These are phyloP conservation scores for Phaeosphaeriaceae sp. DNA, from an alignment of 2,329 filamentous ascomycete genomes.

Conservation along the genomic window DNA sequence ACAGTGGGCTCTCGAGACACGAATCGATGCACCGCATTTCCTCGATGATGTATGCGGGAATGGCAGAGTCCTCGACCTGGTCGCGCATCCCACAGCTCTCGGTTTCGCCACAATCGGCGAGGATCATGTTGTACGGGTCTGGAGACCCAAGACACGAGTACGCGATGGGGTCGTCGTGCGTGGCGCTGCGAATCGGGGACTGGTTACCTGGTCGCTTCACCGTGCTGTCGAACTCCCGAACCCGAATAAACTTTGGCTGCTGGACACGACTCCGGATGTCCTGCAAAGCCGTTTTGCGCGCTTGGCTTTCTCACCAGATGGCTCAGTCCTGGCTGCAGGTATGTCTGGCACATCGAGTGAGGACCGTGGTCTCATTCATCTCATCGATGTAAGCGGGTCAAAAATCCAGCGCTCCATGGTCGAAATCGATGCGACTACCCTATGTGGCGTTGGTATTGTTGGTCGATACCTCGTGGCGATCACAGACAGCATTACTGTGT, in stretches of 20 bases:
- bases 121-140: constrained; percentile 79
- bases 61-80: constrained; percentile 73
- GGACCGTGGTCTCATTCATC: constrained; percentile 70
- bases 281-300: constrained; percentile 62
- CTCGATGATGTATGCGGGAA: constrained; percentile 56
- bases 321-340: constrained; percentile 44
- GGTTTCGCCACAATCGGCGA: constrained; percentile 86
- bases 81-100: constrained; percentile 70
- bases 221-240: constrained; percentile 55
- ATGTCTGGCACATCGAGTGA: constrained; percentile 43
- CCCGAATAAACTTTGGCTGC: constrained; percentile 37
- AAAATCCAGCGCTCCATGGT: constrained; percentile 70
- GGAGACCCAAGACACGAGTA: constrained; percentile 76
- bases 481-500: constrained; percentile 76
- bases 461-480: constrained; percentile 77
- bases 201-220: constrained; percentile 78
- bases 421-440: constrained; percentile 69
- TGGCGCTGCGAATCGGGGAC: constrained; percentile 57
- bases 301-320: constrained; percentile 71
- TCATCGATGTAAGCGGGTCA: constrained; percentile 77
- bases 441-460: constrained; percentile 74
- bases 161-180: constrained; percentile 72
- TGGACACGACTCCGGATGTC: constrained; percentile 32
- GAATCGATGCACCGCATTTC: constrained; percentile 82
- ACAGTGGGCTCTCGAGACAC: constrained; percentile 76